Evolutionary conservation across 2,329 filamentous ascomycete genomes (phyloP), one percentile per base, ranked within the genome.

Genomic region (Tympanopsis confertula): DNA sequence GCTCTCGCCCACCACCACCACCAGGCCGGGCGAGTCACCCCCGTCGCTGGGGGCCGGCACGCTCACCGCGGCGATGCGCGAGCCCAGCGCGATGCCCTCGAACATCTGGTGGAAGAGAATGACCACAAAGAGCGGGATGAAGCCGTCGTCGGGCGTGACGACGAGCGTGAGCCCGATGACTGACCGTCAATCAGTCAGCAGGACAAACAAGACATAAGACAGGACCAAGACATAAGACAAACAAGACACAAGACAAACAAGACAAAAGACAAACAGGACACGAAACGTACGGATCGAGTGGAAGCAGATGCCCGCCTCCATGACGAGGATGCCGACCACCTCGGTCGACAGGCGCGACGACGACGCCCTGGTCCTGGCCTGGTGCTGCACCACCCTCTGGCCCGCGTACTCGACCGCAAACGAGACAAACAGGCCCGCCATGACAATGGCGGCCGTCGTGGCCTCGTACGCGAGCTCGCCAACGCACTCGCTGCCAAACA

Each of bases 51-150:
- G 28, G 38, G 47, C n/a, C 43, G 47, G 24, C 3, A 52, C 55
- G 19, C 63, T 67, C 1, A 85, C 63, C 1, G 69, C 66, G 5
- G 80, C 78, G 43, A 86, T 86, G 13, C 78, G 73, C 5, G 75
- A 74, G 14, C 82, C 82, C 1, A 87, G 73, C 1, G 82, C 82
- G 35, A 87, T 65, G 3, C 83, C 82, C 51, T 86, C 82, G 47
- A 88, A 85, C 62, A 83, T 75, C 49, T 86, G 82, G 50, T 86
- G 82, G 60, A 86, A 86, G 40, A 86, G 59, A 41, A 87, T 83
- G 38, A 86, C 82, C 32, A 72, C 54, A 41, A 74, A 72, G n/a
- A 77, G 62, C 2, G 68, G 73, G 38, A 66, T 51, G 56, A 75
- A 75, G 46, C 66, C 70, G 26, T 58, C 61, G 45, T 77, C 71